Evolutionary conservation across 768 basidiomycete genomes (phyloP), one percentile per base, ranked within the genome.

Genomic region (Rickenella mellea): DNA sequence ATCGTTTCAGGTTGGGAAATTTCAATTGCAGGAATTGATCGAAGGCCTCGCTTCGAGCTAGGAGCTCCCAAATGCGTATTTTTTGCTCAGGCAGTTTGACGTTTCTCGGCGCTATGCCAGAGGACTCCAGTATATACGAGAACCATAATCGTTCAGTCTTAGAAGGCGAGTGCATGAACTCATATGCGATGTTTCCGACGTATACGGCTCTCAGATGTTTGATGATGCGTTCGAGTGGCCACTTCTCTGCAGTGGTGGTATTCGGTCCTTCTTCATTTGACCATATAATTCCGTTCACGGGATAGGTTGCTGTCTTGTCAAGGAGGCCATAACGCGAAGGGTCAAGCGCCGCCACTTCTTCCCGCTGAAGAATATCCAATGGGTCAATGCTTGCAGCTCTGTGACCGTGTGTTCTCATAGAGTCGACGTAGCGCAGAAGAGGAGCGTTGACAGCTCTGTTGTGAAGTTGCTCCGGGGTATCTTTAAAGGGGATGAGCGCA

Each of bases 91-190:
- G 53, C 8, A 42, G 14, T n/a, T 24, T 35, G 19, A 12, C 41
- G 9, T 27, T 19, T n/a, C 40, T 15, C 37, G 46, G 15, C 10
- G 36, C 42, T 0, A 58, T 51, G 2, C 58, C 43, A 63, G 54
- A 2, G 59, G 78, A 79, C 61, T 96, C 92, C 7, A 96, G 69
- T 12, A 87, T 66, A 52, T 84, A 81, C 1, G 88, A 83, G 63
- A 92, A 92, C 89, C 89, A 94, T 5, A 86, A 68, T 0, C 87
- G 73, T 61, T 91, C 89, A 0, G 80, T 83, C 65, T 88, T 89
- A 45, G 75, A 80, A 0, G 84, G 81, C 10, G 85, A 83, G 58
- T 92, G 87, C 85, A 89, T 88, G 45, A 81, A 91, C 71, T 96
- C 92, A 54, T 92, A 88, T 1, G 85, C 90, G 50, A 96, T 88